Evolutionary conservation across 75 land plant species (phyloP).

Genomic region (Picea sitchensis): DNA sequence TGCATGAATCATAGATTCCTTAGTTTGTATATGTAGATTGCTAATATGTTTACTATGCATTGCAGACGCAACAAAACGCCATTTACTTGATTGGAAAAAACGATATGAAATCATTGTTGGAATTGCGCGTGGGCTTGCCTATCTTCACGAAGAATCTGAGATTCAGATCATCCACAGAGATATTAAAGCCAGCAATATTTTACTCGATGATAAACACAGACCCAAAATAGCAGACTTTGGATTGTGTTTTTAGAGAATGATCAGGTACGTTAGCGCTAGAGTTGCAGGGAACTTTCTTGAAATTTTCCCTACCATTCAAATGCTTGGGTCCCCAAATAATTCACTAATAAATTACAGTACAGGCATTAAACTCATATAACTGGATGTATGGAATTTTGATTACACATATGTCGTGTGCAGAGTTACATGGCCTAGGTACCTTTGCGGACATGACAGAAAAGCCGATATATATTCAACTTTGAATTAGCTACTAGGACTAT

Average conservation of each 20-base stretch:
- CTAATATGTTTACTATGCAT: neutral
- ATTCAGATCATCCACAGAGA: slow-evolving; percentile 76
- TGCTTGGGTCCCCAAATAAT: too few relatives aligned
- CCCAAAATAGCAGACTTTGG: slow-evolving; percentile 95
- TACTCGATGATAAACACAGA: slow-evolving; percentile 61
- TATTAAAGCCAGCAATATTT: slow-evolving; percentile 85
- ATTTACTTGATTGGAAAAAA: slow-evolving; percentile 41
- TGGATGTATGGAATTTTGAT: too few relatives aligned
- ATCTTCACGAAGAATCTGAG: slow-evolving; percentile 84
- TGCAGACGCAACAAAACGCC: slow-evolving; percentile 2
- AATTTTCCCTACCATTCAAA: neutral
- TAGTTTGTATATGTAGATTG: too few relatives aligned
- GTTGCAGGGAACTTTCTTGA: slow-evolving; percentile 94
- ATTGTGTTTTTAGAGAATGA: slow-evolving; percentile 66
- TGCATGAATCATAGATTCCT: too few relatives aligned
- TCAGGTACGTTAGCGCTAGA: slow-evolving; percentile 80
- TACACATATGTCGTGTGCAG: too few relatives aligned
- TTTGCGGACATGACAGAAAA: too few relatives aligned
- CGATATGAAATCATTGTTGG: slow-evolving; percentile 54
- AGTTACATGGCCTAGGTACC: too few relatives aligned
- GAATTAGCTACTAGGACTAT: too few relatives aligned
- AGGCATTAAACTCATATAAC: too few relatives aligned
- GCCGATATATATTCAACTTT: too few relatives aligned
- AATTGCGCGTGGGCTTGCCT: slow-evolving; percentile 65
- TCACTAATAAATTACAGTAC: too few relatives aligned